A percentile compares a stretch with the other conserved stretches of the same genome.
Conservation (phyloP, 495 filamentous ascomycete species). For the Echria macrotheca region DNA sequence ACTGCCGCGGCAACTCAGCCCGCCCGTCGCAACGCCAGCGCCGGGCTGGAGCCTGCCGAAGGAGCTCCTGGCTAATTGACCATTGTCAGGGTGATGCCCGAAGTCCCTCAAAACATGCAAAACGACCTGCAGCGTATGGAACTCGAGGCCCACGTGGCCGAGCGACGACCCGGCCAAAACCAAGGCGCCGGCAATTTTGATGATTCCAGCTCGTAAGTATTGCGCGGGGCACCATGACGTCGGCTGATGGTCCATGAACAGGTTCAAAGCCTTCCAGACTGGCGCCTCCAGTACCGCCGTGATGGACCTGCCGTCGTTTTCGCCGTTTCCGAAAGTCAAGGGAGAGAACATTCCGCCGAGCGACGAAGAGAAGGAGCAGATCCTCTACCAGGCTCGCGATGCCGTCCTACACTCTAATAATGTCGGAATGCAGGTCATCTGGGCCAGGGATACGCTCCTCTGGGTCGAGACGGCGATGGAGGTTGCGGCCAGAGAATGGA, state of each 20-base stretch:
- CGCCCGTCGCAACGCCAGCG: neutral
- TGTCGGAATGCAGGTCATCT: conserved; percentile 91
- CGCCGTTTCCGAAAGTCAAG: conserved; percentile 81
- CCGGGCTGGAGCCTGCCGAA: conserved; percentile 14
- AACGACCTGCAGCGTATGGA: conserved; percentile 86
- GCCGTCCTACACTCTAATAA: conserved; percentile 90
- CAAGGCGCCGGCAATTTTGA: conserved; percentile 16
- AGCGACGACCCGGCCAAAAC: conserved; percentile 29
- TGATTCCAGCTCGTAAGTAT: conserved; percentile 24
- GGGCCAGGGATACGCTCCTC: conserved; percentile 87
- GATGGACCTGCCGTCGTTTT: conserved; percentile 71
- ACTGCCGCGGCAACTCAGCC: conserved; percentile 10
- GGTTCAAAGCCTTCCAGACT: conserved; percentile 44
- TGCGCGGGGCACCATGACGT: neutral
- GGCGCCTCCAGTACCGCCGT: conserved; percentile 19
- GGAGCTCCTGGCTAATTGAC: conserved; percentile 12
- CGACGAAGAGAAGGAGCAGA: conserved; percentile 88
- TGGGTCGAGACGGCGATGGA: conserved; percentile 79
- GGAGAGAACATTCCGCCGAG: conserved; percentile 89
- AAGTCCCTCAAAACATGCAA: conserved; percentile 73
- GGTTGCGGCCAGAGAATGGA: conserved; percentile 54
- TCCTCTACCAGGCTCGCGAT: conserved; percentile 73
- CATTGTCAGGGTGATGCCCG: conserved; percentile 49
- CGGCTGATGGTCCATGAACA: conserved; percentile 12
- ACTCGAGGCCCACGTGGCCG: conserved; percentile 59